Base-by-base conservation (phyloP, 2,329 filamentous ascomycete species). In the Fusarium sublunatum region DNA sequence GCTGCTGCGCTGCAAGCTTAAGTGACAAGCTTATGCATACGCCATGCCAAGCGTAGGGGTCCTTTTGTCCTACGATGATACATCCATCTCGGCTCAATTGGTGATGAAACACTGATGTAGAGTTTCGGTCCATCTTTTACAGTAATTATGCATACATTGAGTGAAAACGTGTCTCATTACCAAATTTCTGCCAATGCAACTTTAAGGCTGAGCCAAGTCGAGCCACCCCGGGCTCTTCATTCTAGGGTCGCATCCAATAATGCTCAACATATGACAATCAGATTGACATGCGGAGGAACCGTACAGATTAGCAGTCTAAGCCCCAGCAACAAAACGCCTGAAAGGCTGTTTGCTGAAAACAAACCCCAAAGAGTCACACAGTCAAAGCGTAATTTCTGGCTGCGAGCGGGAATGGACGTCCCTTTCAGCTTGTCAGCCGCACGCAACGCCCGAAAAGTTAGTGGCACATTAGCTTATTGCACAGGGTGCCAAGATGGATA, bases 1-100 rank as follows among this genome's bases (percentile, higher is more conserved):
- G 6, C 1, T 52, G 35, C 35, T 25, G 28, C 38, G 28, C 48
- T 60, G 60, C 49, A 46, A 61, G 61, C 44, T 64, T 64, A 56
- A 56, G 7, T 41, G 22, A 54, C 51, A 64, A 64, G 60, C 61
- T 64, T 63, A 64, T 56, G 31, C 24, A 25, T 41, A 46, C 44
- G 51, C 60, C 48, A 60, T 44, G 40, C 36, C 32, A 48, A 49
- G 31, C 31, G 29, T 31, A 59, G 36, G 57, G 57, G 57, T 61
- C 56, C 10, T 38, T 31, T 53, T 61, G 42, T 60, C 56, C 49
- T 40, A 49, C 36, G 36, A 44, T 31, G 19, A 19, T n/a, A 8
- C 9, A 40, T 15, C 15, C 25, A 24, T 32, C 13, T 11, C 7
- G 45, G 26, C 7, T 10, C 29, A 51, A 41, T 41, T 31, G 36